A percentile compares a stretch with the other conserved stretches of the same genome.
These are phyloP conservation scores for Lichtheimia ramosa DNA, from an alignment of 371 early-diverging fungal species.

Conservation along the genomic window DNA sequence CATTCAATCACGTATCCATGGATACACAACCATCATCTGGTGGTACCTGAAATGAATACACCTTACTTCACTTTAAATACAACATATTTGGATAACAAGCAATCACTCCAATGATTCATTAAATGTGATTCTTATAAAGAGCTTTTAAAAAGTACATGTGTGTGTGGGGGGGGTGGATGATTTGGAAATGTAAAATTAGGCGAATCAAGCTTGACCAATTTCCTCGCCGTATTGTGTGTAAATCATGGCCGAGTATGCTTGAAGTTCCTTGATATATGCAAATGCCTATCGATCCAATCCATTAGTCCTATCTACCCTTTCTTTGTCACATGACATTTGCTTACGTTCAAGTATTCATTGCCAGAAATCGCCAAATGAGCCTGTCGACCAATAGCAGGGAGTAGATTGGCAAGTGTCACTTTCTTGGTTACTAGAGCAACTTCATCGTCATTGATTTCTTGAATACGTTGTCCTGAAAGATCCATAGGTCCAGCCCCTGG, in stretches of 20 bases:
- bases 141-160: no score
- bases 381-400: conserved; percentile 78
- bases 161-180: no score
- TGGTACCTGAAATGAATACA: no score
- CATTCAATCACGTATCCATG: no score
- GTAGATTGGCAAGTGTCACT: conserved; percentile 71
- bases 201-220: conserved; percentile 10
- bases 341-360: conserved; percentile 80
- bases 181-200: no score
- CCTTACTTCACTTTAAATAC: no score
- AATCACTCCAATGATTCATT: no score
- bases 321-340: not conserved
- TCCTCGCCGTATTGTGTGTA: conserved; percentile 66
- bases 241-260: conserved; percentile 73
- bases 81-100: no score
- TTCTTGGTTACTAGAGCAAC: conserved; percentile 30
- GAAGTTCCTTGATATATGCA: conserved; percentile 69
- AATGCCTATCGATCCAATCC: conserved; percentile 40
- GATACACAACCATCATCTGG: no score
- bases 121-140: not conserved
- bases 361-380: conserved; percentile 82
- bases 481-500: conserved; percentile 21
- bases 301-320: not conserved
- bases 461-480: conserved; percentile 14
- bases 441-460: conserved; percentile 28